These are phyloP conservation scores for Metschnikowia picachoensis DNA, from an alignment of 805 yeast species.

Conservation along the genomic window DNA sequence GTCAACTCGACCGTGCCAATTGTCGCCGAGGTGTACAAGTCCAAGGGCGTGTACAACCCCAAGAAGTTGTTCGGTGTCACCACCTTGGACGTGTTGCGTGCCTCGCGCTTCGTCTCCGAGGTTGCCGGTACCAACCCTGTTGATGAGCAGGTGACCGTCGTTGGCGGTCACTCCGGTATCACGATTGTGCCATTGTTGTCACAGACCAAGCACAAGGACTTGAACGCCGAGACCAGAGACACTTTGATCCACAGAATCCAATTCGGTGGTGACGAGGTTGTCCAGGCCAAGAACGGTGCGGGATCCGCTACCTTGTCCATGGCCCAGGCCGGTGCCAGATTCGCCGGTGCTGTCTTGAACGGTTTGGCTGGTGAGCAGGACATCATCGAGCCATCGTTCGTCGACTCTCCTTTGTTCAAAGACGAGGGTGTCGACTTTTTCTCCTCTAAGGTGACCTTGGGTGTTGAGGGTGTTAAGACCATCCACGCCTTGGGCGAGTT, in stretches of 20 bases:
- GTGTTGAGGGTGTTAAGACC: constrained; percentile 82
- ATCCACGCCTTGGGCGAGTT: constrained; percentile 75
- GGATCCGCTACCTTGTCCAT: constrained; percentile 91
- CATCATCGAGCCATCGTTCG: constrained; percentile 64
- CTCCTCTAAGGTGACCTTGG: constrained; percentile 91
- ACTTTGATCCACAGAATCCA: constrained; percentile 83
- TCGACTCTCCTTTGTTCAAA: constrained; percentile 79
- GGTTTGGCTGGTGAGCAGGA: constrained; percentile 64
- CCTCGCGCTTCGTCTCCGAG: constrained; percentile 77
- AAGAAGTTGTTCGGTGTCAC: constrained; percentile 93
- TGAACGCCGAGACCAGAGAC: constrained; percentile 61
- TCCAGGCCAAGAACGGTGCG: constrained; percentile 88
- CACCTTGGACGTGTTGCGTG: constrained; percentile 87
- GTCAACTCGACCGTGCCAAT: constrained; percentile 97
- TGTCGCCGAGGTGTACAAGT: constrained; percentile 87
- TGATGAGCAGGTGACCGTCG: constrained; percentile 76
- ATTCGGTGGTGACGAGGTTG: constrained; percentile 96
- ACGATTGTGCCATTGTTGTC: constrained; percentile 93
- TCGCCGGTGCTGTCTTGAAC: constrained; percentile 60
- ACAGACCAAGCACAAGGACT: constrained; percentile 64
- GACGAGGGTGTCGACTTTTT: constrained; percentile 93
- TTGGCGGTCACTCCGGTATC: constrained; percentile 97
- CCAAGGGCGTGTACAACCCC: constrained; percentile 85
- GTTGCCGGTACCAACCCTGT: constrained; percentile 70
- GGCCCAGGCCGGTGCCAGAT: constrained; percentile 88